These are phyloP conservation scores for Fraxinus paxiana DNA, from an alignment of 305 asterid species.

Conservation along the genomic window DNA sequence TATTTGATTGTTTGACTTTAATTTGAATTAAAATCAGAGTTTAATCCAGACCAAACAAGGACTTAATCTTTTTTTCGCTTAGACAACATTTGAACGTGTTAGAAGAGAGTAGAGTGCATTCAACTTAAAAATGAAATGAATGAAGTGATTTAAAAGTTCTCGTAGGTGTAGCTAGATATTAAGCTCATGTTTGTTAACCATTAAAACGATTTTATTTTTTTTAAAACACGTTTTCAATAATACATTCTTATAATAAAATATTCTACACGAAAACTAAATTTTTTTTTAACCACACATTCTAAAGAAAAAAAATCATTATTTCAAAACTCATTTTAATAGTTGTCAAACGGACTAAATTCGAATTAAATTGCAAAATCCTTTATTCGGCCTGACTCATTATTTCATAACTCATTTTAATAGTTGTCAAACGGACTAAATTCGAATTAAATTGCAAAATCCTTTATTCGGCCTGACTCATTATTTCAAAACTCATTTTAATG, in stretches of 20 bases:
- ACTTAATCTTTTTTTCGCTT: background rate
- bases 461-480: background rate
- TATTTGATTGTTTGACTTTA: too few relatives aligned
- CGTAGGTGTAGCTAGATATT: background rate
- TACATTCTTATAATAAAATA: too few relatives aligned
- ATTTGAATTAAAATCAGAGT: too few relatives aligned
- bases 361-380: background rate
- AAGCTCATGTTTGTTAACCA: background rate
- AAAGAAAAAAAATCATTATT: too few relatives aligned
- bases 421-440: background rate
- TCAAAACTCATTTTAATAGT: too few relatives aligned
- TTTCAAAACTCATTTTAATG: too few relatives aligned
- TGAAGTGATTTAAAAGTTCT: background rate
- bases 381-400: background rate
- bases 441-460: background rate
- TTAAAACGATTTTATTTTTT: too few relatives aligned
- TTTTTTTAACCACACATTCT: too few relatives aligned
- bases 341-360: background rate
- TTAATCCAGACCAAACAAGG: too few relatives aligned
- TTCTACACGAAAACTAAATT: too few relatives aligned
- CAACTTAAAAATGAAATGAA: background rate
- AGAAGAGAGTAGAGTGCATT: background rate
- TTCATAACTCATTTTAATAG: too few relatives aligned
- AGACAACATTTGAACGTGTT: background rate
- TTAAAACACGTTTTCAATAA: background rate